These are phyloP conservation scores for Prunus fruticosa DNA, from an alignment of 306 rosid genomes.

Conservation along the genomic window DNA sequence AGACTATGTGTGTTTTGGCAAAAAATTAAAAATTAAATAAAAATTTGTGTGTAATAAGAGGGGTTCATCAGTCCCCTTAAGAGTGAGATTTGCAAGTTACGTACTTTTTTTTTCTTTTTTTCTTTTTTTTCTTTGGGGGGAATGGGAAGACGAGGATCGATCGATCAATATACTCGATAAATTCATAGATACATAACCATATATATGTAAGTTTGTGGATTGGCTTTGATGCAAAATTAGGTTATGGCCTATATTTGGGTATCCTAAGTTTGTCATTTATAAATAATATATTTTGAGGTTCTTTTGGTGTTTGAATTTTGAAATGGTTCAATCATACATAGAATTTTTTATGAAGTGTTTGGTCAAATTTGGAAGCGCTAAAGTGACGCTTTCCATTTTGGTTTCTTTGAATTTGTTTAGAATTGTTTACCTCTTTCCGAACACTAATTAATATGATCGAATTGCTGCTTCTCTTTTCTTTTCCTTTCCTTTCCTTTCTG, in stretches of 20 bases:
- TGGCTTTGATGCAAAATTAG: not conserved
- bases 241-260: not conserved
- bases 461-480: not conserved
- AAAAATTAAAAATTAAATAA: not conserved
- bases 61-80: constrained; percentile 1
- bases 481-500: not conserved
- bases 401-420: not conserved
- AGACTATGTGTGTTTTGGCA: not conserved
- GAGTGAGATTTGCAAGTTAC: not conserved
- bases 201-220: not conserved
- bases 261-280: not conserved
- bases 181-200: not conserved
- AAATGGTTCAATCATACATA: not conserved
- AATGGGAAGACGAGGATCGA: not conserved
- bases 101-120: not conserved
- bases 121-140: not conserved
- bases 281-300: not conserved
- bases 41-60: not conserved
- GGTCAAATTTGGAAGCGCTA: not conserved
- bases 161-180: not conserved
- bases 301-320: not conserved
- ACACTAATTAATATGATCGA: not conserved
- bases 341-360: not conserved
- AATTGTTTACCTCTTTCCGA: not conserved
- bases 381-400: not conserved